Percentiles rank a stretch among this genome's conserved stretches.
phyloP scores from a whole-genome alignment of 495 filamentous ascomycete genomes.

The Ascodesmis nigricans region DNA sequence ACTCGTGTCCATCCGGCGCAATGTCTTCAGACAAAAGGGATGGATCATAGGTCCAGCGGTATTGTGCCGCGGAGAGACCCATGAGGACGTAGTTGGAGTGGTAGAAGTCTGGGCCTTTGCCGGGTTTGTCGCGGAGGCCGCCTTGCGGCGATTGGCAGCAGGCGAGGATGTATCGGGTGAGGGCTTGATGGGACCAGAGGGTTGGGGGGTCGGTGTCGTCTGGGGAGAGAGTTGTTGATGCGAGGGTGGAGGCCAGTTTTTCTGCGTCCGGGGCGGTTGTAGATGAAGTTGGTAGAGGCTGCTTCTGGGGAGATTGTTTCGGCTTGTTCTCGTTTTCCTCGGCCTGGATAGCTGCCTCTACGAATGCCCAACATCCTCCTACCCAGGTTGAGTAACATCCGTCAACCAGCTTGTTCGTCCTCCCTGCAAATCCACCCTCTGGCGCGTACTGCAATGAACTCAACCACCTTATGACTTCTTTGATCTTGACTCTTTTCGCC shows the following conservation, averaged over 20 bases:
- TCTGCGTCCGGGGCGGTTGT: no score
- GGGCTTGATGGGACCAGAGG: slow-evolving; percentile 63
- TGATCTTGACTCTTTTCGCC: slow-evolving; percentile 50
- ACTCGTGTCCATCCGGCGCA: no score
- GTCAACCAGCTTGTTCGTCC: slow-evolving; percentile 96
- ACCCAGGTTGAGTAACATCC: slow-evolving; percentile 98
- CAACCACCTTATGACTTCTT: slow-evolving; percentile 60
- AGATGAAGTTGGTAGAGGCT: no score
- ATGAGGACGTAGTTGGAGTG: slow-evolving; percentile 79
- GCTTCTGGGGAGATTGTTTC: no score
- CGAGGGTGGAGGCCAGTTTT: not conserved
- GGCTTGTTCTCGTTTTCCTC: no score
- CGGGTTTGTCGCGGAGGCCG: slow-evolving; percentile 82
- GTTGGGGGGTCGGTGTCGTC: slow-evolving; percentile 16
- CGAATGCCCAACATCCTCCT: slow-evolving; percentile 73
- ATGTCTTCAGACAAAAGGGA: no score
- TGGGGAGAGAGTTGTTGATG: not conserved
- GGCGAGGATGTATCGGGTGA: slow-evolving; percentile 67
- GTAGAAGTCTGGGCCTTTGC: slow-evolving; percentile 68
- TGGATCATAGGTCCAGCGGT: slow-evolving; percentile 42
- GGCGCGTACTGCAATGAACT: slow-evolving; percentile 73
- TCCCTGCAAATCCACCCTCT: slow-evolving; percentile 74
- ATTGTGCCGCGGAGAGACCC: slow-evolving; percentile 61
- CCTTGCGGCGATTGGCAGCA: slow-evolving; percentile 65
- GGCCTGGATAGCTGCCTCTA: slow-evolving; percentile 41